Evolutionary conservation across 1,284 basidiomycete species (phyloP), one percentile per base, ranked within the genome.

Genomic region (Anthracocystis walkeri): DNA sequence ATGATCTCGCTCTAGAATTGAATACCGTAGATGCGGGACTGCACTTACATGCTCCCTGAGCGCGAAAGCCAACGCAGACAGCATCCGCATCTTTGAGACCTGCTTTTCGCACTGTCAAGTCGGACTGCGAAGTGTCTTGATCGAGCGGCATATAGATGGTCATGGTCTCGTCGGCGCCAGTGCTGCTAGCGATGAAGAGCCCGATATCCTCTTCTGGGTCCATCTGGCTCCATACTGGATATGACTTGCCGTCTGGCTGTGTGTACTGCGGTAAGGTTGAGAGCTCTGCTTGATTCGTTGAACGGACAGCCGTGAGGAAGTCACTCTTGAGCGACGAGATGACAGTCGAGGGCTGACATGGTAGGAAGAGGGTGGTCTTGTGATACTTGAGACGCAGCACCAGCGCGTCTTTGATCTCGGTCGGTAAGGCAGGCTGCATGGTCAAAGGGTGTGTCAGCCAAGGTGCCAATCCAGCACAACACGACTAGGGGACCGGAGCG

Each of bases 101-200:
- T 5, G 68, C 73, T 21, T 75, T 75, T 44, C 58, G 61, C 16
- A 75, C 73, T 8, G 68, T 67, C 1, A 54, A 25, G 14, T 67
- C 58, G 1, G 63, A 51, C 16, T 51, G 52, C 8, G 52, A 4
- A 4, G 60, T 25, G 20, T 71, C 65, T 10, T 71, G 67, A 12
- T 71, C 68, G 25, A 75, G 64, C 14, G 73, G 73, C 73, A 75
- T 71, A 23, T 58, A 75, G 50, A 71, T 55, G 49, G 64, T 65
- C 64, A 71, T 71, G 27, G 41, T 54, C 8, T 71, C 61, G 14
- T 75, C 64, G 41, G 41, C 48, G 21, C 52, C 64, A 16, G 67
- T 58, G 41, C 40, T 65, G 31, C 68, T 63, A 12, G 68, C 64
- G 25, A 75, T 57, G 33, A 71, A 75, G 29, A 75, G 68, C 3